Evolutionary conservation across 306 rosid genomes (phyloP).

Genomic region (Datisca glomerata): DNA sequence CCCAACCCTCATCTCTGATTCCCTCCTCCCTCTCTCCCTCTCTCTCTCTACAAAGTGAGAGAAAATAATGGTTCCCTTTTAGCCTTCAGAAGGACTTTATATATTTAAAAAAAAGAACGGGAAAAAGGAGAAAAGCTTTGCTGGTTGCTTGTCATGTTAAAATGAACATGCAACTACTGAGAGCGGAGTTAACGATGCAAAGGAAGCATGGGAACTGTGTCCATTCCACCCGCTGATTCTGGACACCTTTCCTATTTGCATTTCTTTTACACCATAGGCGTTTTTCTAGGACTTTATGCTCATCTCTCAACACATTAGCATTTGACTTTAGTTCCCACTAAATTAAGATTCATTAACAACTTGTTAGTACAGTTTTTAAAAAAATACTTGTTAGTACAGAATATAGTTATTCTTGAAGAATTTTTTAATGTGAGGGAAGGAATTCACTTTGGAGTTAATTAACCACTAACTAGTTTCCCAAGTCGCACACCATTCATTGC

Average conservation of each 20-base stretch:
- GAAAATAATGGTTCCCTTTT: background rate
- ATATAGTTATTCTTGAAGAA: too few species aligned
- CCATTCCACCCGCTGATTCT: slow-evolving; percentile 5
- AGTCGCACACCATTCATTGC: too few species aligned
- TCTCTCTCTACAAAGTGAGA: slow-evolving; percentile 5
- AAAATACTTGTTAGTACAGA: too few species aligned
- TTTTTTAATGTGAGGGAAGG: too few species aligned
- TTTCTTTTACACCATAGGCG: slow-evolving; percentile 4
- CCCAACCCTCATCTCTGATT: slow-evolving; percentile 7
- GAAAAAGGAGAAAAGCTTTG: background rate
- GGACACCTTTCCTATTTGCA: background rate
- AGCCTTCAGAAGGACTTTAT: background rate
- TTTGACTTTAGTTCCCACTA: too few species aligned
- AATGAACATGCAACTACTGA: slow-evolving; percentile 44
- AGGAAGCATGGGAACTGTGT: slow-evolving; percentile 39
- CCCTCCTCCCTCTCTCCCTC: slow-evolving; percentile 26
- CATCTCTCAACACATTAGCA: too few species aligned
- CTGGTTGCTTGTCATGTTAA: slow-evolving; percentile 71
- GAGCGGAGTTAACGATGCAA: slow-evolving; percentile 25
- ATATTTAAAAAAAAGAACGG: background rate
- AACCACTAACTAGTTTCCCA: too few species aligned
- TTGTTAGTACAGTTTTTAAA: too few species aligned
- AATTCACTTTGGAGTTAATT: too few species aligned
- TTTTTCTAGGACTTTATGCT: too few species aligned
- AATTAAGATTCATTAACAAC: too few species aligned